Percentiles rank a stretch among this genome's conserved stretches.
Evolutionary conservation across 1,284 basidiomycete species (phyloP).

Genomic region (Pseudozyma hubeiensis): DNA sequence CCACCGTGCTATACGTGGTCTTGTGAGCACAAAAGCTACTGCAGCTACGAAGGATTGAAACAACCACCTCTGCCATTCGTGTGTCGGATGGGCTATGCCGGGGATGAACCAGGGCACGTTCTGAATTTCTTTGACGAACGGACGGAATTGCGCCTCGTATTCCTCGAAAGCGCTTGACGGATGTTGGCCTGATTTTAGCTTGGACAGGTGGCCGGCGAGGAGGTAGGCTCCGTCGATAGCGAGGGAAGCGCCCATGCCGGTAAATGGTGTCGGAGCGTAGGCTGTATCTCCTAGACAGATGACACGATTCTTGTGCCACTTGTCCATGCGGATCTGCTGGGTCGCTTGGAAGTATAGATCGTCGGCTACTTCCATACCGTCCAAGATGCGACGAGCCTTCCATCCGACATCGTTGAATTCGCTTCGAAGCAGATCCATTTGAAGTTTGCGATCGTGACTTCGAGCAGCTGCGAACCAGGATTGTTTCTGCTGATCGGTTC

Average conservation of each 20-base stretch:
- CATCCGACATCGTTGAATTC: constrained; percentile 35
- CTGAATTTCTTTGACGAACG: constrained; percentile 44
- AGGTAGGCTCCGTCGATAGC: constrained; percentile 49
- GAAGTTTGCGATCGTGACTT: constrained; percentile 9
- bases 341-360: constrained; percentile 53
- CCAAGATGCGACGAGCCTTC: constrained; percentile 29
- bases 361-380: constrained; percentile 18
- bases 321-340: constrained; percentile 43
- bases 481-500: constrained; percentile 6
- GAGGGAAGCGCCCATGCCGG: constrained; percentile 51
- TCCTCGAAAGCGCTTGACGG: constrained; percentile 29
- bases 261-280: constrained; percentile 50
- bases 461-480: constrained; percentile 25
- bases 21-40: constrained; percentile 2
- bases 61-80: constrained; percentile 10
- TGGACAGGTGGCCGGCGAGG: constrained; percentile 47
- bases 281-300: constrained; percentile 55
- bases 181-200: constrained; percentile 17
- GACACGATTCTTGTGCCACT: constrained; percentile 43
- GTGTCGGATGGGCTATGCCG: constrained; percentile 23
- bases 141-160: constrained; percentile 35
- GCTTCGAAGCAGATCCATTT: constrained; percentile 34
- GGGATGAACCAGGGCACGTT: constrained; percentile 36
- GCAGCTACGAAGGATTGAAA: constrained; percentile 10
- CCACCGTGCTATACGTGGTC: constrained; percentile 6